These are phyloP conservation scores for Turritis glabra DNA, from an alignment of 345 rosid genomes.

Conservation along the genomic window DNA sequence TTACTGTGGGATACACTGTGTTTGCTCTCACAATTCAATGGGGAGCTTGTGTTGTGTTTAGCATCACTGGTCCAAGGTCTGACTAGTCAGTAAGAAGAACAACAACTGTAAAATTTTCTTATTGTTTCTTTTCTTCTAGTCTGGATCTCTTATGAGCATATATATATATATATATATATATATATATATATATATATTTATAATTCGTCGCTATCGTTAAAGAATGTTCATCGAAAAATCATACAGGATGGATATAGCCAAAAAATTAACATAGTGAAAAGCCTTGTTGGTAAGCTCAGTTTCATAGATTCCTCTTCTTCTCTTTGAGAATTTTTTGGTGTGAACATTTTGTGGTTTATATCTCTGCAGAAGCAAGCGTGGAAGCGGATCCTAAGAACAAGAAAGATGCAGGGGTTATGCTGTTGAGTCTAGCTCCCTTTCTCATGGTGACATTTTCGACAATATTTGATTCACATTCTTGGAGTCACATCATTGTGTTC, in stretches of 20 bases:
- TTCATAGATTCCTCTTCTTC: background rate
- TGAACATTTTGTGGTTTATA: background rate
- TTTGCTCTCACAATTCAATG: constrained; percentile 42
- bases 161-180: too few species aligned
- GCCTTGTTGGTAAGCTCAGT: constrained; percentile 16
- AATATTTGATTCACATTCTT: constrained; percentile 2
- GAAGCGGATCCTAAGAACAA: constrained; percentile 29
- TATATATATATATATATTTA: background rate
- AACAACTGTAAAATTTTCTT: constrained; percentile 19
- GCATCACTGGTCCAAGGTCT: constrained; percentile 23
- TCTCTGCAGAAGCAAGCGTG: constrained; percentile 5
- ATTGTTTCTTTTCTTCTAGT: background rate
- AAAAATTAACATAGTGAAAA: constrained; percentile 3
- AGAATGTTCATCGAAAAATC: background rate
- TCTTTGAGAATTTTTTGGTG: background rate
- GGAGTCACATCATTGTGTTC: constrained; percentile 18
- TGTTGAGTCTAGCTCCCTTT: constrained; percentile 24
- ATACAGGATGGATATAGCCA: background rate
- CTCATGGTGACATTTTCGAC: constrained; percentile 22
- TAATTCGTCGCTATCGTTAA: background rate
- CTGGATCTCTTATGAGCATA: too few species aligned
- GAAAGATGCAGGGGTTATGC: constrained; percentile 27
- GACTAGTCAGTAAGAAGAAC: constrained; percentile 26
- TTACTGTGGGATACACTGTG: constrained; percentile 31
- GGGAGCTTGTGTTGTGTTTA: constrained; percentile 42